Percentiles rank a stretch among this genome's conserved stretches.
phyloP scores from a whole-genome alignment of 2,329 filamentous ascomycete genomes.

The Fusarium oligoseptatum region DNA sequence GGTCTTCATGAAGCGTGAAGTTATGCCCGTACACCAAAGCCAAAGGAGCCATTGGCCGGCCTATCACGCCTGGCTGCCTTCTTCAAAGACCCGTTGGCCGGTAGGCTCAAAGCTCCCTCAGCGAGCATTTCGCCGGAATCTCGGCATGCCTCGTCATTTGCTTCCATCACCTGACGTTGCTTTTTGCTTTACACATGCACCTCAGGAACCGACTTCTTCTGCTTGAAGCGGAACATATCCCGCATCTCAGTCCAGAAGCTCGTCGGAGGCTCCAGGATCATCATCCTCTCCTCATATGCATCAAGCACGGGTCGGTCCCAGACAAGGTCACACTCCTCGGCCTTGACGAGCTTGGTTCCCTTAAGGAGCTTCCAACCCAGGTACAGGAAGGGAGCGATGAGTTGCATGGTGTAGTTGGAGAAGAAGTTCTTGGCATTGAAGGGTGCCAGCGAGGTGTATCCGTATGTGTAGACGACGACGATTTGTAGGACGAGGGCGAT shows the following conservation, averaged over 20 bases:
- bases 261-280: conserved; percentile 53
- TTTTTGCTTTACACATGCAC: conserved; percentile 19
- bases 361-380: conserved; percentile 70
- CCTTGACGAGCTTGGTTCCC: conserved; percentile 62
- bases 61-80: not conserved
- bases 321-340: conserved; percentile 66
- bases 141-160: not conserved
- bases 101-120: not conserved
- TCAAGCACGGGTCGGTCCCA: conserved; percentile 67
- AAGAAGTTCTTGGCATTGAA: conserved; percentile 60
- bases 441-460: conserved; percentile 65
- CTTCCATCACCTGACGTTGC: not conserved
- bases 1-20: not conserved
- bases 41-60: not conserved
- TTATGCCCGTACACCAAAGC: not conserved
- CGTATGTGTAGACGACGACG: conserved; percentile 58
- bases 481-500: conserved; percentile 32
- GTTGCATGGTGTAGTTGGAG: conserved; percentile 64
- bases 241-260: conserved; percentile 52
- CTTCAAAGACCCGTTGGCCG: not conserved
- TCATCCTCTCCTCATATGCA: conserved; percentile 59
- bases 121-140: not conserved
- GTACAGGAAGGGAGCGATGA: conserved; percentile 62
- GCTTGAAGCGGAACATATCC: conserved; percentile 28
- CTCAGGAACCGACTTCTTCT: conserved; percentile 26